Base-by-base conservation (phyloP, 371 early-diverging fungal species). In the Zychaea mexicana region DNA sequence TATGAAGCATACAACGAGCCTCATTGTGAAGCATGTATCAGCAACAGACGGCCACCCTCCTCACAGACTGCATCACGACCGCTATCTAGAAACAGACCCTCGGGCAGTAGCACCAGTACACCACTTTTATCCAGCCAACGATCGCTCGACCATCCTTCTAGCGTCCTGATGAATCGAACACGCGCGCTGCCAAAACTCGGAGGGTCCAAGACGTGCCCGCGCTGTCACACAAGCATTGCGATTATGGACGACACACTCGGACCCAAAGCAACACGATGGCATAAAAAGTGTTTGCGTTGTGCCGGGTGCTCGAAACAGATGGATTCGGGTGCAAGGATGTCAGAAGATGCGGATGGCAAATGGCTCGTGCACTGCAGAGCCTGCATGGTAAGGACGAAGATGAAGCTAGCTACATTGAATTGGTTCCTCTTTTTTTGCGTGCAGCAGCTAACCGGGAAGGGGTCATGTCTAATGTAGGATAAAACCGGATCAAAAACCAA, bases 241-340 rank as follows among this genome's bases (percentile, higher is more conserved):
- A 73, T 87, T 53, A 80, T 83, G 79, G 88, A 87, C 17, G 82
- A 83, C 56, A 74, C 71, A 0, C 83, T 82, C 1, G 88, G 88
- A 21, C 88, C 88, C 3, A 68, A 79, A 33, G 79, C 78, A 4
- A 84, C 74, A 22, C 77, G 82, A 42, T 87, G 88, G 88, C 88
- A 87, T 60, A 85, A 82, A 47, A 87, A 83, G 62, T 87, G 88
- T 45, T 61, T 87, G 28, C 71, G 72, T 3, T 87, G 88, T 59
- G 67, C 60, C 2, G 73, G 69, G 17, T 87, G 88, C 54, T 69
- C 68, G 33, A 87, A 87, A 62, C 80, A 78, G 42, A 62, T 87
- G 66, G 88, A 87, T 52, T 85, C 85, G 24, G 82, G 74, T 28
- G 85, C 85, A 10, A 83, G 81, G 22, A 77, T 79, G 17, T 71